These are phyloP conservation scores for Xanthoparmelia taractica DNA, from an alignment of 495 filamentous ascomycete species.

Conservation along the genomic window DNA sequence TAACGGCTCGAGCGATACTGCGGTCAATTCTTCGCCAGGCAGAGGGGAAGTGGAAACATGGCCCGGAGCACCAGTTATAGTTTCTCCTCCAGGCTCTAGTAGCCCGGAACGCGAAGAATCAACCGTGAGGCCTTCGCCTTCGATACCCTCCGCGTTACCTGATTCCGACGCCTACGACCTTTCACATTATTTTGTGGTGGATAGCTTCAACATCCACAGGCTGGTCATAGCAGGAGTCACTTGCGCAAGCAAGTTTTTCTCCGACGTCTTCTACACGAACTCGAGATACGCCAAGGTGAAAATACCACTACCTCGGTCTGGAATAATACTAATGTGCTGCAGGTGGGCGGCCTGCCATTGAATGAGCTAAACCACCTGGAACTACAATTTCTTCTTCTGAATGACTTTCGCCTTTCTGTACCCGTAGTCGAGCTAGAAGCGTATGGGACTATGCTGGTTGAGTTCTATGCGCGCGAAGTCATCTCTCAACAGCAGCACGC, in stretches of 20 bases:
- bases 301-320: not conserved
- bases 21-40: slow-evolving; percentile 10
- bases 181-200: slow-evolving; percentile 88
- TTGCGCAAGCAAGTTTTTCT: slow-evolving; percentile 99
- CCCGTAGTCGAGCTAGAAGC: slow-evolving; percentile 93
- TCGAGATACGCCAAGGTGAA: slow-evolving; percentile 96
- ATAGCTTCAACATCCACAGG: slow-evolving; percentile 98
- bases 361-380: slow-evolving; percentile 94
- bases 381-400: slow-evolving; percentile 90
- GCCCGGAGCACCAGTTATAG: not conserved
- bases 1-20: slow-evolving; percentile 14
- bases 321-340: not conserved
- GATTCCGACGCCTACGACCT: slow-evolving; percentile 50
- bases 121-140: slow-evolving; percentile 22
- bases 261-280: slow-evolving; percentile 98
- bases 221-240: slow-evolving; percentile 96
- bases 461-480: slow-evolving; percentile 93
- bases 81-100: slow-evolving; percentile 14
- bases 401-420: slow-evolving; percentile 92
- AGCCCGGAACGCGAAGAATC: slow-evolving; percentile 3
- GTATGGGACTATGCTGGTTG: slow-evolving; percentile 97
- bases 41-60: not conserved
- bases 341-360: slow-evolving; percentile 97
- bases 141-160: slow-evolving; percentile 25
- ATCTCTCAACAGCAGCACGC: slow-evolving; percentile 53